Conservation (phyloP, 2,329 filamentous ascomycete species). For the Pestalotiopsis sp. region DNA sequence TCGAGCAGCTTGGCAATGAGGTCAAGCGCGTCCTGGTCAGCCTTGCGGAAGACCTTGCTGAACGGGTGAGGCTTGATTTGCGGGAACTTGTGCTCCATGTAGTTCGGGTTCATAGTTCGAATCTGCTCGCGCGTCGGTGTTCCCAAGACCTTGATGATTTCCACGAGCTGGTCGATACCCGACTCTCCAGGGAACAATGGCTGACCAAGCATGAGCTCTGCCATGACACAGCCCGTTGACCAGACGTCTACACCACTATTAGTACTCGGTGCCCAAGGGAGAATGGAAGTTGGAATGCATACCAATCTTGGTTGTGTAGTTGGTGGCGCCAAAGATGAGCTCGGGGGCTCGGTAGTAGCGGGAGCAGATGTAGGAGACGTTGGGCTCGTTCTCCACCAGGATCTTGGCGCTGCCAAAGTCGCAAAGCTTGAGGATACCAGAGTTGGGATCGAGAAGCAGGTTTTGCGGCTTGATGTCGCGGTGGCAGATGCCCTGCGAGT, state of each 20-base stretch:
- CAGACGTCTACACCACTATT: constrained; percentile 76
- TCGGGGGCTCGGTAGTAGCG: constrained; percentile 98
- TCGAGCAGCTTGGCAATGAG: constrained; percentile 91
- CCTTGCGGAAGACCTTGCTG: constrained; percentile 98
- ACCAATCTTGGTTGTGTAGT: constrained; percentile 99
- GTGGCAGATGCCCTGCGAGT: constrained; percentile 98
- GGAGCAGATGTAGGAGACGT: constrained; percentile 99
- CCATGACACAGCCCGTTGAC: constrained; percentile 99
- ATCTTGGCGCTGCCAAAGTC: constrained; percentile 99
- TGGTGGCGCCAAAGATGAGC: constrained; percentile 97
- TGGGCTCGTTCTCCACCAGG: constrained; percentile 96
- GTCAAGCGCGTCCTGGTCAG: constrained; percentile 89
- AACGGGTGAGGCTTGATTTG: constrained; percentile 99
- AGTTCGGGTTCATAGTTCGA: constrained; percentile 99
- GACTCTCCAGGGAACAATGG: constrained; percentile 98
- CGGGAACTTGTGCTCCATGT: constrained; percentile 99
- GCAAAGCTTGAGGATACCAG: constrained; percentile 93
- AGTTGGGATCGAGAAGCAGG: constrained; percentile 86
- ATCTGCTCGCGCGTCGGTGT: constrained; percentile 98
- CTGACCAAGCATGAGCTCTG: constrained; percentile 97
- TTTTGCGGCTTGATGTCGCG: constrained; percentile 99
- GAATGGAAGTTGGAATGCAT: constrained; percentile 40
- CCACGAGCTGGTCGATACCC: constrained; percentile 96
- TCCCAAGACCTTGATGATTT: constrained; percentile 98
- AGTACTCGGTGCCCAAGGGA: constrained; percentile 13